Conservation (phyloP, 2,329 filamentous ascomycete genomes). For the Emmonsiellopsis sp. region DNA sequence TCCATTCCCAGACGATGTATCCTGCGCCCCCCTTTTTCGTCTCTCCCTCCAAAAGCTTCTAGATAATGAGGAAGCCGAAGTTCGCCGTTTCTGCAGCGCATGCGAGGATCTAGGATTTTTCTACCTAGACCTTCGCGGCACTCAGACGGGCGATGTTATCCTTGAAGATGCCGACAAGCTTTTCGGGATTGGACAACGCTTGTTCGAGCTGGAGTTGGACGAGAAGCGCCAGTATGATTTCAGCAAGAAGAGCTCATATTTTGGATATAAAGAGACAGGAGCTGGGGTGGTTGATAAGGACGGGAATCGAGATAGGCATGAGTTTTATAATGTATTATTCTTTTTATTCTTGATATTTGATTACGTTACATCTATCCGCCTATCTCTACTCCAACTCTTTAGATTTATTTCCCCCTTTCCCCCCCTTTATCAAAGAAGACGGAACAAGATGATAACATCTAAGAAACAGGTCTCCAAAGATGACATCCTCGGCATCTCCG, state of each 20-base stretch:
- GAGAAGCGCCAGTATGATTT: conserved; percentile 50
- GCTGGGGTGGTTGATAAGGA: conserved; percentile 36
- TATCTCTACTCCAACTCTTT: too few relatives aligned
- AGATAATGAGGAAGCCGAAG: conserved; percentile 25
- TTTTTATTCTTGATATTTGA: background rate
- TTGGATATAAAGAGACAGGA: conserved; percentile 44
- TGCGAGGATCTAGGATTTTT: conserved; percentile 47
- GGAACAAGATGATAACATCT: background rate
- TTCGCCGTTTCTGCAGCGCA: conserved; percentile 26
- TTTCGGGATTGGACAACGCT: conserved; percentile 35
- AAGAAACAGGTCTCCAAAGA: conserved; percentile 40
- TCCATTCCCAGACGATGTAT: conserved; percentile 33
- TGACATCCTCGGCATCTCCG: conserved; percentile 35
- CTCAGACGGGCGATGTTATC: conserved; percentile 28
- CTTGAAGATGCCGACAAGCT: conserved; percentile 36
- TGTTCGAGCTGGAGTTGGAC: conserved; percentile 40
- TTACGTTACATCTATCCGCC: too few relatives aligned
- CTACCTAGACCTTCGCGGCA: conserved; percentile 41
- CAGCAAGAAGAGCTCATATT: conserved; percentile 40
- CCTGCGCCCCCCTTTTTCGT: conserved; percentile 35
- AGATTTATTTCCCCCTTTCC: too few relatives aligned
- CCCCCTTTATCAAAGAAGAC: background rate
- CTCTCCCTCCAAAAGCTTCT: conserved; percentile 32
- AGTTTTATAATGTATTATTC: conserved; percentile 43
- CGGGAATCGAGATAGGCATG: conserved; percentile 43